Conservation (phyloP, 345 rosid species). For the Ceriops decandra region DNA sequence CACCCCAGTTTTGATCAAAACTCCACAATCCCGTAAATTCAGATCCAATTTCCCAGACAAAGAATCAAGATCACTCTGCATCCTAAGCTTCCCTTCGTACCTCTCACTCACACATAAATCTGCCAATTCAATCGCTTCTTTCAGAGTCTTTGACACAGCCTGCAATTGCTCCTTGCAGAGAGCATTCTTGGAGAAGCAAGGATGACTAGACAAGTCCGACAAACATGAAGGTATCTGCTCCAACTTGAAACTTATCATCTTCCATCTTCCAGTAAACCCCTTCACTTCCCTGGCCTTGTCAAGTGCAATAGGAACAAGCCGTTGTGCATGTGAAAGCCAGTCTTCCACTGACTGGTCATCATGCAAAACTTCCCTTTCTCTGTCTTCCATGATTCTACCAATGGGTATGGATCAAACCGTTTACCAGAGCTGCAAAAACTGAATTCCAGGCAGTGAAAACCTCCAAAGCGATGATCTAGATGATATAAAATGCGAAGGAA, state of each 20-base stretch:
- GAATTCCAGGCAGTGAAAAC: slow-evolving; percentile 26
- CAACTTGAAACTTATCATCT: slow-evolving; percentile 68
- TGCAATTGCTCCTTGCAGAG: slow-evolving; percentile 87
- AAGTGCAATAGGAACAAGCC: slow-evolving; percentile 64
- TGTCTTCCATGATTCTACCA: slow-evolving; percentile 46
- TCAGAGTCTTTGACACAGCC: slow-evolving; percentile 57
- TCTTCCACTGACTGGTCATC: slow-evolving; percentile 56
- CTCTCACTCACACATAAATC: slow-evolving; percentile 55
- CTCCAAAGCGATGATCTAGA: slow-evolving; percentile 29
- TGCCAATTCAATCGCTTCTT: slow-evolving; percentile 51
- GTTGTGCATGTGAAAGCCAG: slow-evolving; percentile 63
- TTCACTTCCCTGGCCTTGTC: slow-evolving; percentile 55
- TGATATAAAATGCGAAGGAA: slow-evolving; percentile 16
- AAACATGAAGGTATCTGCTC: slow-evolving; percentile 76
- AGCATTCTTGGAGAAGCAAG: slow-evolving; percentile 79
- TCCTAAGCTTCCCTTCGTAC: slow-evolving; percentile 80
- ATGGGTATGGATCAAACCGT: slow-evolving; percentile 29
- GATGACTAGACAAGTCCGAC: slow-evolving; percentile 88
- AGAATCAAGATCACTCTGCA: slow-evolving; percentile 95
- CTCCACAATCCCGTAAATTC: slow-evolving; percentile 75
- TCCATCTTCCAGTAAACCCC: slow-evolving; percentile 82
- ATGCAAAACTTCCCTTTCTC: slow-evolving; percentile 21
- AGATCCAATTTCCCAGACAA: slow-evolving; percentile 73
- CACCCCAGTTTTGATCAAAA: slow-evolving; percentile 86
- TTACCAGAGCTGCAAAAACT: slow-evolving; percentile 26